Percentiles rank a stretch among this genome's conserved stretches.
Evolutionary conservation across 805 yeast genomes (phyloP).

Genomic region (Teunomyces cretensis): DNA sequence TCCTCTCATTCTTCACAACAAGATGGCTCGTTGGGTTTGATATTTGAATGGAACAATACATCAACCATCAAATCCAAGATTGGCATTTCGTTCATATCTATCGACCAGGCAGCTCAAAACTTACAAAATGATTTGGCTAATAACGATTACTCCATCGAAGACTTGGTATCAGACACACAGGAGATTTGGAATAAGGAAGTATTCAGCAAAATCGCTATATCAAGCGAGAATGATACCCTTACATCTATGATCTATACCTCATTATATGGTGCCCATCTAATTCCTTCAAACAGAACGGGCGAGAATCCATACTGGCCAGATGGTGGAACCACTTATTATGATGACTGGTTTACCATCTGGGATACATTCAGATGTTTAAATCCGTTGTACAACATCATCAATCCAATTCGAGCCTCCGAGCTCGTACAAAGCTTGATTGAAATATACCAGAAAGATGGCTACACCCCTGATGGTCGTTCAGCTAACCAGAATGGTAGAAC

Average conservation of each 20-base stretch:
- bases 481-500: constrained; percentile 37
- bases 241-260: constrained; percentile 19
- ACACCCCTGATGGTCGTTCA: constrained; percentile 36
- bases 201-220: constrained; percentile 20
- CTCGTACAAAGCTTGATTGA: constrained; percentile 27
- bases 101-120: constrained; percentile 28
- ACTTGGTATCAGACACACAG: constrained; percentile 12
- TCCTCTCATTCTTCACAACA: constrained; percentile 6
- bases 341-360: constrained; percentile 40
- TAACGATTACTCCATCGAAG: constrained; percentile 14
- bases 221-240: constrained; percentile 11
- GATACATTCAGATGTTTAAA: constrained; percentile 36
- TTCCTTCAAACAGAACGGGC: constrained; percentile 33
- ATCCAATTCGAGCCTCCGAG: constrained; percentile 25
- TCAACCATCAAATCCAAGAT: constrained; percentile 15
- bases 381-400: constrained; percentile 29
- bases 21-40: constrained; percentile 21
- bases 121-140: constrained; percentile 16
- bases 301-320: constrained; percentile 27
- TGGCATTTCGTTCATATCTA: constrained; percentile 30
- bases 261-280: constrained; percentile 28
- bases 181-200: constrained; percentile 23
- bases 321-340: constrained; percentile 21
- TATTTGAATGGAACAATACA: constrained; percentile 18
- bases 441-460: constrained; percentile 32